Evolutionary conservation across 805 yeast genomes (phyloP).

Genomic region (Wickerhamiella dianesei): DNA sequence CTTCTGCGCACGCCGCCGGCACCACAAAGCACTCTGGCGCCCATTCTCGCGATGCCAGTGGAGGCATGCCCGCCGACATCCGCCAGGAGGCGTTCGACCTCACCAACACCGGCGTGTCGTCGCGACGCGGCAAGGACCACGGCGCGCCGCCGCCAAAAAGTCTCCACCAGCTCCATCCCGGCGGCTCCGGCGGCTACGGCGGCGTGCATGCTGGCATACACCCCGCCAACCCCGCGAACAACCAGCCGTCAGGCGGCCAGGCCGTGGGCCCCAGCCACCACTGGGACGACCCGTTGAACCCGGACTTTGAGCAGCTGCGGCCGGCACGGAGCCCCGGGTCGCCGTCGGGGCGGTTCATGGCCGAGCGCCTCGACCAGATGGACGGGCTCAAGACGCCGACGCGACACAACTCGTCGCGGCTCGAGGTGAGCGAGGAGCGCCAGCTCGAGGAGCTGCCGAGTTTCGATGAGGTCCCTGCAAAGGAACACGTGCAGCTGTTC

Average conservation of each 20-base stretch:
- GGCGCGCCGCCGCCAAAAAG: neutral
- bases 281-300: neutral
- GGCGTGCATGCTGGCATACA: slow-evolving; percentile 5
- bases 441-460: slow-evolving; percentile 65
- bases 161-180: neutral
- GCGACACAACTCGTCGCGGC: slow-evolving; percentile 83
- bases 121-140: slow-evolving; percentile 13
- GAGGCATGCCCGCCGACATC: slow-evolving; percentile 5
- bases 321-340: neutral
- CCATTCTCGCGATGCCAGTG: neutral
- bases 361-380: slow-evolving; percentile 37
- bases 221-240: slow-evolving; percentile 7
- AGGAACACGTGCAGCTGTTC: slow-evolving; percentile 66
- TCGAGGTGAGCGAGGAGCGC: slow-evolving; percentile 60
- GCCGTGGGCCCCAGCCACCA: too few species aligned
- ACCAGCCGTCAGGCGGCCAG: neutral
- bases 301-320: neutral
- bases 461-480: slow-evolving; percentile 78
- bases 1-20: neutral
- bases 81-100: slow-evolving; percentile 22
- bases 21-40: neutral
- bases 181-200: slow-evolving; percentile 3
- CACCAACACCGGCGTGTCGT: slow-evolving; percentile 20
- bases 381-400: slow-evolving; percentile 78
- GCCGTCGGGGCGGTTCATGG: neutral